These are phyloP conservation scores for Botrytis cinerea DNA, from an alignment of 2,329 filamentous ascomycete species.

Conservation along the genomic window DNA sequence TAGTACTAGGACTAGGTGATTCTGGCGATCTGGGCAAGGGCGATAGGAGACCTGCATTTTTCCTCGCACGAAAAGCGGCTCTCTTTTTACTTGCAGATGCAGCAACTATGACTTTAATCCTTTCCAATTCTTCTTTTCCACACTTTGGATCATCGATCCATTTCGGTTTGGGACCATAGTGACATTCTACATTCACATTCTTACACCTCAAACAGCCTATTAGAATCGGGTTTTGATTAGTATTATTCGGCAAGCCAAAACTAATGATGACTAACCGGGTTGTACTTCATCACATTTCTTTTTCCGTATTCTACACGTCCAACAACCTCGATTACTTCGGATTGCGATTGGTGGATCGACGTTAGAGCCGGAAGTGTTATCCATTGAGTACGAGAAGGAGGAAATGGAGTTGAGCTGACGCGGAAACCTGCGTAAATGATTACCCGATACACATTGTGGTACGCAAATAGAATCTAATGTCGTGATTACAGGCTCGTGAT, in stretches of 20 bases:
- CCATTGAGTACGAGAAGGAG: not conserved
- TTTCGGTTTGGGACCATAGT: conserved; percentile 45
- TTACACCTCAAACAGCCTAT: conserved; percentile 52
- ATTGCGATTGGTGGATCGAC: conserved; percentile 5
- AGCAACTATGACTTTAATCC: conserved; percentile 20
- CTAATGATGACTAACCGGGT: conserved; percentile 46
- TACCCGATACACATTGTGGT: conserved; percentile 8
- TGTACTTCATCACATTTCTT: conserved; percentile 67
- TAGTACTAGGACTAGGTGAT: not conserved
- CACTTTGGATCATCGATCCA: conserved; percentile 25
- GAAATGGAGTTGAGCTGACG: not conserved
- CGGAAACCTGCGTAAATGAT: conserved; percentile 10
- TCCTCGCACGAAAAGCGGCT: conserved; percentile 19
- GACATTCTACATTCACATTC: conserved; percentile 58
- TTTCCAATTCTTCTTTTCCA: conserved; percentile 16
- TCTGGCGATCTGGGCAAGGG: not conserved
- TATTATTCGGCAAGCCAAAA: not conserved
- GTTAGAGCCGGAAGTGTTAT: not conserved
- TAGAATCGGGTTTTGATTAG: not conserved
- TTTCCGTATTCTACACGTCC: conserved; percentile 62
- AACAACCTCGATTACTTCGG: conserved; percentile 52
- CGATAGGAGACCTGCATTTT: not conserved
- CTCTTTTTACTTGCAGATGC: conserved; percentile 18
- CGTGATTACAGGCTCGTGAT: not conserved
- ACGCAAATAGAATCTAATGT: conserved; percentile 7